A percentile compares a stretch with the other conserved stretches of the same genome.
Conservation (phyloP, 805 yeast species). For the Saturnispora dispora region DNA sequence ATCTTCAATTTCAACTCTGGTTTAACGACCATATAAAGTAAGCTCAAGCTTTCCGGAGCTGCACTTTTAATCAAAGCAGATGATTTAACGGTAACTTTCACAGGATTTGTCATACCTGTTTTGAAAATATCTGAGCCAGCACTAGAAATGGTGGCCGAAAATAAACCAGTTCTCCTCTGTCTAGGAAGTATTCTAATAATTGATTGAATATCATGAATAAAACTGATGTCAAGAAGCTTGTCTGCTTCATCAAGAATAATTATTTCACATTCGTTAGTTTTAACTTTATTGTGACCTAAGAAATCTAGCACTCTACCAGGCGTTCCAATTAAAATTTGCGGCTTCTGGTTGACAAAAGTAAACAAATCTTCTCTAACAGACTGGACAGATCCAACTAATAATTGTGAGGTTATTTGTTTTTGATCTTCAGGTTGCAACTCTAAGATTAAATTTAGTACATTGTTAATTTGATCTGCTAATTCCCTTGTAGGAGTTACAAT, state of each 20-base stretch:
- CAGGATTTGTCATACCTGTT: constrained; percentile 91
- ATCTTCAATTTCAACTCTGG: constrained; percentile 55
- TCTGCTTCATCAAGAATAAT: constrained; percentile 92
- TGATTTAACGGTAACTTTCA: constrained; percentile 69
- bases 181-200: constrained; percentile 70
- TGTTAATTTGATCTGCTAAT: constrained; percentile 58
- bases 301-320: constrained; percentile 86
- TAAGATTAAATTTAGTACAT: constrained; percentile 54
- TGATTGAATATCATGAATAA: constrained; percentile 55
- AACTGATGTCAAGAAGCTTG: constrained; percentile 69
- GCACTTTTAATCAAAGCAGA: constrained; percentile 22
- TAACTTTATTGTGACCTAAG: constrained; percentile 47
- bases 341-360: constrained; percentile 40
- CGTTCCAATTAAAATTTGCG: constrained; percentile 80
- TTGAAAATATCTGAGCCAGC: constrained; percentile 73
- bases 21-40: constrained; percentile 50
- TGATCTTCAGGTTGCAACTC: constrained; percentile 44
- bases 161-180: constrained; percentile 87
- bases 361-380: constrained; percentile 66
- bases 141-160: constrained; percentile 85
- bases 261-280: constrained; percentile 56
- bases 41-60: constrained; percentile 54
- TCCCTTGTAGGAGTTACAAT: constrained; percentile 65
- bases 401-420: constrained; percentile 41
- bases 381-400: constrained; percentile 54